Conservation (phyloP, 805 yeast genomes). For the Schizosaccharomyces japonicus region DNA sequence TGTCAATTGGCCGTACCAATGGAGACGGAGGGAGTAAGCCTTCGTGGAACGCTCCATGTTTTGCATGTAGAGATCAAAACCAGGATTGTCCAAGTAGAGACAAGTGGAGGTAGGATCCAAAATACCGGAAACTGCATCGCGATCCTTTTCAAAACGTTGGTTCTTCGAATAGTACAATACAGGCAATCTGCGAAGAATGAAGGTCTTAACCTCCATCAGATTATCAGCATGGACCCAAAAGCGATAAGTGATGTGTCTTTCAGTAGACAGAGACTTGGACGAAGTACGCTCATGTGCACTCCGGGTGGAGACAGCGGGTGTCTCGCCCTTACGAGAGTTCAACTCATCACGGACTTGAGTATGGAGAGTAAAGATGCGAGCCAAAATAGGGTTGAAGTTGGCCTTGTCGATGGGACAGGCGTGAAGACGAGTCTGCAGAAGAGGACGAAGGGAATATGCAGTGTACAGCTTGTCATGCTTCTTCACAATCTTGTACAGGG, state of each 20-base stretch:
- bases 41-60: slow-evolving; percentile 30
- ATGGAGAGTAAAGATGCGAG: slow-evolving; percentile 61
- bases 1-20: slow-evolving; percentile 71
- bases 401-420: slow-evolving; percentile 31
- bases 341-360: slow-evolving; percentile 13
- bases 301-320: too few relatives aligned
- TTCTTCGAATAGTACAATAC: slow-evolving; percentile 39
- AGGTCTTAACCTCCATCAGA: slow-evolving; percentile 91
- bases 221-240: slow-evolving; percentile 97
- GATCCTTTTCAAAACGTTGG: slow-evolving; percentile 19
- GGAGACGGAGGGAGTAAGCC: slow-evolving; percentile 48
- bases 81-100: slow-evolving; percentile 62
- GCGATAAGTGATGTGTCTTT: slow-evolving; percentile 54
- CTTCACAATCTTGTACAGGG: slow-evolving; percentile 80
- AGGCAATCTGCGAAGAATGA: slow-evolving; percentile 77
- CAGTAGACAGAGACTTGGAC: slow-evolving; percentile 16
- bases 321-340: too few relatives aligned
- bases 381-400: neutral
- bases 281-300: too few relatives aligned
- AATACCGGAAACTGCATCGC: slow-evolving; percentile 9
- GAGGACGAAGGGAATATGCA: slow-evolving; percentile 68
- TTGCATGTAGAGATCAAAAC: slow-evolving; percentile 67
- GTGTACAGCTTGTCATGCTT: slow-evolving; percentile 85
- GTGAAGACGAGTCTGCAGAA: slow-evolving; percentile 66
- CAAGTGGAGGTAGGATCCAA: slow-evolving; percentile 68